Evolutionary conservation across 2,329 filamentous ascomycete genomes (phyloP).

Genomic region (Moelleriella libera): DNA sequence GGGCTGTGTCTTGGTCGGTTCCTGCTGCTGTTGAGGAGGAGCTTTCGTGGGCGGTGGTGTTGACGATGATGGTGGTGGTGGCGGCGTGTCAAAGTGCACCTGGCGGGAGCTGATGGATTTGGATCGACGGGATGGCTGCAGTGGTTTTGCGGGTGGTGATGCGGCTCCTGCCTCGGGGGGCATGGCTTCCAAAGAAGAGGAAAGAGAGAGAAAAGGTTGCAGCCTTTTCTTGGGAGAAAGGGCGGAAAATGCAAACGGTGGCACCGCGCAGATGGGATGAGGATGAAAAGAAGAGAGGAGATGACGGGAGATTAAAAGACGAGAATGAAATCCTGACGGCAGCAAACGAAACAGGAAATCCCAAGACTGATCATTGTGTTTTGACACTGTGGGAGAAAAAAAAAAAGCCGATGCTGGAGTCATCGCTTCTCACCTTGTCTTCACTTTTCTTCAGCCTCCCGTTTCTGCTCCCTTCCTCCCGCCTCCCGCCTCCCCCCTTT

Average conservation of each 20-base stretch:
- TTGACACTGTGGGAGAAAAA: too few species aligned
- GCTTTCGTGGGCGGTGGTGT: neutral
- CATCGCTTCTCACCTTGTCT: constrained; percentile 3
- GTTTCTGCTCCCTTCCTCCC: neutral
- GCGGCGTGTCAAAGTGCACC: constrained; percentile 14
- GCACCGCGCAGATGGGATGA: too few species aligned
- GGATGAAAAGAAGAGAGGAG: constrained; percentile 1
- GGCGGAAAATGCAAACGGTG: too few species aligned
- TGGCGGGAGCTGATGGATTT: constrained; percentile 15
- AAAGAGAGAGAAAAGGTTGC: neutral
- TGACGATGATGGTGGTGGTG: too few species aligned
- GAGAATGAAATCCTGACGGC: neutral
- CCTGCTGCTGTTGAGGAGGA: neutral
- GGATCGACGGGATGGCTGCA: constrained; percentile 9
- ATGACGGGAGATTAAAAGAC: neutral
- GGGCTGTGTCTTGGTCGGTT: constrained; percentile 4
- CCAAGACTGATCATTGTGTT: too few species aligned
- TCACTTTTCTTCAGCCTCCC: constrained; percentile 2
- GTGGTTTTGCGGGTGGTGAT: neutral
- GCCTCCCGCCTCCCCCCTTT: neutral
- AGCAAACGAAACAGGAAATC: neutral
- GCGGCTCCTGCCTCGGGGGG: constrained; percentile 9
- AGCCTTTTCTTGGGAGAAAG: too few species aligned
- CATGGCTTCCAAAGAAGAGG: constrained; percentile 9
- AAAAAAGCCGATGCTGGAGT: too few species aligned